phyloP scores from a whole-genome alignment of 2,329 filamentous ascomycete species.

The Beauveria sp. region DNA sequence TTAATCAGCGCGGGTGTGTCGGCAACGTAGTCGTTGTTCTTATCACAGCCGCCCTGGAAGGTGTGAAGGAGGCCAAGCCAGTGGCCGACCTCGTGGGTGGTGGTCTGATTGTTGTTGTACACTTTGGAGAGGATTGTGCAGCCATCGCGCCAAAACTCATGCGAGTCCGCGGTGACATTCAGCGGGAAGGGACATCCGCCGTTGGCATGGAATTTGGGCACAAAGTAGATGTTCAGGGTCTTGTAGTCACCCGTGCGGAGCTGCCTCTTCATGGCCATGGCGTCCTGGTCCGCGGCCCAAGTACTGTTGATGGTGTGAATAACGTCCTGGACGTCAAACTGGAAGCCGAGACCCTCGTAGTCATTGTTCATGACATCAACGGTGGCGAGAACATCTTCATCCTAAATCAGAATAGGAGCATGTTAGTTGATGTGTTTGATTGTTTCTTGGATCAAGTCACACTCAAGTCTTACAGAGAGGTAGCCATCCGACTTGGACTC shows the following conservation, averaged over 20 bases:
- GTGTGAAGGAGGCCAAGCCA: slow-evolving; percentile 35
- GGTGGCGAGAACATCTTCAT: background rate
- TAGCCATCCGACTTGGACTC: background rate
- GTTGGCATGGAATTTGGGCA: background rate
- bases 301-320: slow-evolving; percentile 38
- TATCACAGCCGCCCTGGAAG: slow-evolving; percentile 27
- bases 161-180: slow-evolving; percentile 11
- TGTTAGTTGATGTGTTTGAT: background rate
- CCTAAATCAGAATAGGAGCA: background rate
- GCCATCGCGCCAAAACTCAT: slow-evolving; percentile 28
- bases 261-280: slow-evolving; percentile 35
- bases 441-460: no score
- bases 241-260: slow-evolving; percentile 38
- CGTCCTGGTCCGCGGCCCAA: slow-evolving; percentile 36
- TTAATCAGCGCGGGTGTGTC: slow-evolving; percentile 18
- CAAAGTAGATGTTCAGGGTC: slow-evolving; percentile 30
- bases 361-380: background rate
- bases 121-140: slow-evolving; percentile 30
- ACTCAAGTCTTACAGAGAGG: background rate
- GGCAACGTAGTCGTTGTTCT: slow-evolving; percentile 19
- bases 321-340: slow-evolving; percentile 35
- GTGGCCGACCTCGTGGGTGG: slow-evolving; percentile 31
- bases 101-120: slow-evolving; percentile 23
- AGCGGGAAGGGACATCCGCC: slow-evolving; percentile 42
- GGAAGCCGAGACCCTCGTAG: slow-evolving; percentile 2